A percentile compares a stretch with the other conserved stretches of the same genome.
phyloP scores from a whole-genome alignment of 2,329 filamentous ascomycete species.

The Pseudogymnoascus sp. region DNA sequence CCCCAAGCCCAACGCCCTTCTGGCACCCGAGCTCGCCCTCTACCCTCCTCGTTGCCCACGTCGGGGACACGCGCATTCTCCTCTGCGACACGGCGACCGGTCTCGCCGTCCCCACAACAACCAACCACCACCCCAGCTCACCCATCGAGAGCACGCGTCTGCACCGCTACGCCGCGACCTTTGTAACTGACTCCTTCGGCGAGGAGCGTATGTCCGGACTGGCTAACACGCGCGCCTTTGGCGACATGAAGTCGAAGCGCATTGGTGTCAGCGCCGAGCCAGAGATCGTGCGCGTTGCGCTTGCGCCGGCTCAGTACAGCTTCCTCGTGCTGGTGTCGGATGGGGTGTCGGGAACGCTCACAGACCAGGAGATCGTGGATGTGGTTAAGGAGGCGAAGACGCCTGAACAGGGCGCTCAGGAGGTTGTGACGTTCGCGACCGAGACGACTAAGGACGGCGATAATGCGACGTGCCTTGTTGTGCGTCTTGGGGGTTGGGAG shows the following conservation, averaged over 20 bases:
- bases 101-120: slow-evolving; percentile 69
- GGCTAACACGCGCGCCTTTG: slow-evolving; percentile 89
- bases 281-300: slow-evolving; percentile 70
- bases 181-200: slow-evolving; percentile 93
- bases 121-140: slow-evolving; percentile 85
- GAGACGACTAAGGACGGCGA: slow-evolving; percentile 59
- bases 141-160: slow-evolving; percentile 76
- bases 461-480: slow-evolving; percentile 60
- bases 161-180: slow-evolving; percentile 74
- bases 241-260: slow-evolving; percentile 84
- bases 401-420: slow-evolving; percentile 72
- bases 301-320: slow-evolving; percentile 74
- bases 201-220: slow-evolving; percentile 91
- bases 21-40: slow-evolving; percentile 87
- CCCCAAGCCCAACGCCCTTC: slow-evolving; percentile 82
- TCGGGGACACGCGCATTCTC: slow-evolving; percentile 85
- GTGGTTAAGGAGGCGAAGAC: slow-evolving; percentile 89
- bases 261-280: slow-evolving; percentile 92
- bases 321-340: slow-evolving; percentile 87
- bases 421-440: slow-evolving; percentile 78
- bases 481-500: slow-evolving; percentile 62
- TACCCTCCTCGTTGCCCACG: slow-evolving; percentile 78
- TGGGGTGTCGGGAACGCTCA: slow-evolving; percentile 76
- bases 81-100: slow-evolving; percentile 83
- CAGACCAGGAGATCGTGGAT: slow-evolving; percentile 93